These are phyloP conservation scores for Syzygium aqueum DNA, from an alignment of 345 rosid genomes.

Conservation along the genomic window DNA sequence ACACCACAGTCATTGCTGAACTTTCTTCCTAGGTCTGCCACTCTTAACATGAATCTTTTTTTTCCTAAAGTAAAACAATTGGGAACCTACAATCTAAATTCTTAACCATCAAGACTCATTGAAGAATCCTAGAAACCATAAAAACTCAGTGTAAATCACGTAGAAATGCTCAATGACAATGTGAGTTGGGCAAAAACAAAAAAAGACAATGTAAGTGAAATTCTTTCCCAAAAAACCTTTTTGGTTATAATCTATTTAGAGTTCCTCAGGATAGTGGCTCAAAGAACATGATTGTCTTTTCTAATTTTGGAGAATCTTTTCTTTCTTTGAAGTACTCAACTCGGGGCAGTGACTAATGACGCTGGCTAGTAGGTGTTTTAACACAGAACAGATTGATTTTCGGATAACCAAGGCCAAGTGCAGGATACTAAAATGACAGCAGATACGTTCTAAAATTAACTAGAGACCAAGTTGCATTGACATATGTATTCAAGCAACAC, in stretches of 20 bases:
- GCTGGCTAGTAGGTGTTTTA: not conserved
- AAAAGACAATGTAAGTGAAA: not conserved
- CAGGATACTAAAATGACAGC: not conserved
- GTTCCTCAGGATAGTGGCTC: not conserved
- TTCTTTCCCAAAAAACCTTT: not conserved
- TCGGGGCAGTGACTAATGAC: not conserved
- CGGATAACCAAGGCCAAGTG: not conserved
- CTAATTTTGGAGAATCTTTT: not conserved
- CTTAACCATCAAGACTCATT: not conserved
- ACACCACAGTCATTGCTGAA: not conserved
- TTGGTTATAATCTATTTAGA: not conserved
- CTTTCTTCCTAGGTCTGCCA: not conserved
- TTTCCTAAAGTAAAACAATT: not conserved
- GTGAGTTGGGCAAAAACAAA: not conserved
- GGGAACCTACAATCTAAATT: not conserved
- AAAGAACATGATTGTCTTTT: not conserved
- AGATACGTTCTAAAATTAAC: not conserved
- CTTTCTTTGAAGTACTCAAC: not conserved
- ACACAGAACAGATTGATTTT: not conserved
- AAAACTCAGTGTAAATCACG: not conserved
- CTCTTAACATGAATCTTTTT: not conserved
- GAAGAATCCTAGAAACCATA: not conserved
- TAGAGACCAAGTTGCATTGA: not conserved
- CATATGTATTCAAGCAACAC: not conserved
- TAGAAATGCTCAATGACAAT: not conserved